phyloP scores from a whole-genome alignment of 2,329 filamentous ascomycete genomes.

The Alternaria rosae region DNA sequence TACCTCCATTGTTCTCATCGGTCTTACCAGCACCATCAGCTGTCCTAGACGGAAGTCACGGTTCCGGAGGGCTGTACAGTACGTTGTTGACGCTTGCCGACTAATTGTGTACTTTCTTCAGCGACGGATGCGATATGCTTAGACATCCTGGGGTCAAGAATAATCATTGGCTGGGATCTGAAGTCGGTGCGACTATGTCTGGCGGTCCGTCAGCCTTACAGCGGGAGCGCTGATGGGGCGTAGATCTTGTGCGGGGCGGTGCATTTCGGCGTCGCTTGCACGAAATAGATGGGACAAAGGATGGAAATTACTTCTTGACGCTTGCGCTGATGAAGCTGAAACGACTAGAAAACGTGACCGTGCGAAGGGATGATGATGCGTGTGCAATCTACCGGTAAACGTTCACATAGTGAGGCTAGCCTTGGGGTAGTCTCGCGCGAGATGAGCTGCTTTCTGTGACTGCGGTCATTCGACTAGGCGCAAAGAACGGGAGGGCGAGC shows the following conservation, averaged over 20 bases:
- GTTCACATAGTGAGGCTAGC: neutral
- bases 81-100: constrained; percentile 5
- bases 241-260: constrained; percentile 15
- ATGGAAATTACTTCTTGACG: neutral
- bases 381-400: neutral
- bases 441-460: neutral
- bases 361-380: neutral
- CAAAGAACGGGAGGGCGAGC: constrained; percentile 4
- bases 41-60: constrained; percentile 13
- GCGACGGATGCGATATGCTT: constrained; percentile 20
- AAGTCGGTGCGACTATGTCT: constrained; percentile 8
- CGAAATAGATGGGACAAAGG: neutral
- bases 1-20: constrained; percentile 17
- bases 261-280: neutral
- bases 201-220: constrained; percentile 18
- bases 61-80: constrained; percentile 23
- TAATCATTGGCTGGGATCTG: constrained; percentile 20
- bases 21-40: neutral
- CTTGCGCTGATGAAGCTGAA: constrained; percentile 6
- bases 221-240: constrained; percentile 19
- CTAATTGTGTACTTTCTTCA: constrained; percentile 20
- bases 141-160: constrained; percentile 14
- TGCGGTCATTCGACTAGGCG: neutral
- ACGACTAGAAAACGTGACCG: neutral
- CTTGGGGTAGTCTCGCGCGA: neutral